A percentile compares a stretch with the other conserved stretches of the same genome.
Conservation (phyloP, 2,329 filamentous ascomycete genomes). For the Chaetomiaceae sp. region DNA sequence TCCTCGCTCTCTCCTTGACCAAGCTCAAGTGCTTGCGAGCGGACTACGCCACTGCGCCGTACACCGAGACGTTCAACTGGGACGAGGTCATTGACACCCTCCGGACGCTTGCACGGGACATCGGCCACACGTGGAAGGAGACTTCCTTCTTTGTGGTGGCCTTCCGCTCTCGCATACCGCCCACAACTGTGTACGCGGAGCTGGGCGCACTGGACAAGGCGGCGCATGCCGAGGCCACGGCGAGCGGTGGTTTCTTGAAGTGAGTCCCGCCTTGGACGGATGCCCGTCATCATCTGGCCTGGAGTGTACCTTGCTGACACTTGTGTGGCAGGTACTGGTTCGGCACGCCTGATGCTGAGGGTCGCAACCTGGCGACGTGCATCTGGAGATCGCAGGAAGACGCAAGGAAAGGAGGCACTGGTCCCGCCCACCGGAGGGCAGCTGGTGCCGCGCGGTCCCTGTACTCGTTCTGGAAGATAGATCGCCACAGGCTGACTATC, state of each 20-base stretch:
- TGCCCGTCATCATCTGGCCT: too few relatives aligned
- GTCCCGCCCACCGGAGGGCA: conserved; percentile 59
- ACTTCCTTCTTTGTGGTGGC: conserved; percentile 77
- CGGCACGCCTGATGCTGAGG: conserved; percentile 63
- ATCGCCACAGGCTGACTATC: conserved; percentile 65
- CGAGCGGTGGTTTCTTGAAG: conserved; percentile 79
- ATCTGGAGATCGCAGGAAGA: conserved; percentile 59
- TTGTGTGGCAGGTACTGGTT: conserved; percentile 71
- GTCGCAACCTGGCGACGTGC: conserved; percentile 78
- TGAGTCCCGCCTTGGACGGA: too few relatives aligned
- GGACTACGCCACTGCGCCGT: conserved; percentile 74
- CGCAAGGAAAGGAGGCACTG: conserved; percentile 54
- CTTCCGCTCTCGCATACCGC: conserved; percentile 70
- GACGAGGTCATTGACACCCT: conserved; percentile 55
- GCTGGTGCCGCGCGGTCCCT: conserved; percentile 60
- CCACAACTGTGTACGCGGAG: conserved; percentile 60
- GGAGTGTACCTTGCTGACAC: conserved; percentile 16
- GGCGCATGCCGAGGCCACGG: conserved; percentile 74
- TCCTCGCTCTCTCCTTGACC: conserved; percentile 69
- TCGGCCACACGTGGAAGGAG: conserved; percentile 52
- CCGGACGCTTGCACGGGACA: conserved; percentile 44
- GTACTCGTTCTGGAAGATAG: conserved; percentile 65
- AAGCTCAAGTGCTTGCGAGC: conserved; percentile 56
- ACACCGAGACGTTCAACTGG: conserved; percentile 77
- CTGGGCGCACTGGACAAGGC: conserved; percentile 71